Evolutionary conservation across 768 basidiomycete genomes (phyloP).

Genomic region (Lentinula boryana): DNA sequence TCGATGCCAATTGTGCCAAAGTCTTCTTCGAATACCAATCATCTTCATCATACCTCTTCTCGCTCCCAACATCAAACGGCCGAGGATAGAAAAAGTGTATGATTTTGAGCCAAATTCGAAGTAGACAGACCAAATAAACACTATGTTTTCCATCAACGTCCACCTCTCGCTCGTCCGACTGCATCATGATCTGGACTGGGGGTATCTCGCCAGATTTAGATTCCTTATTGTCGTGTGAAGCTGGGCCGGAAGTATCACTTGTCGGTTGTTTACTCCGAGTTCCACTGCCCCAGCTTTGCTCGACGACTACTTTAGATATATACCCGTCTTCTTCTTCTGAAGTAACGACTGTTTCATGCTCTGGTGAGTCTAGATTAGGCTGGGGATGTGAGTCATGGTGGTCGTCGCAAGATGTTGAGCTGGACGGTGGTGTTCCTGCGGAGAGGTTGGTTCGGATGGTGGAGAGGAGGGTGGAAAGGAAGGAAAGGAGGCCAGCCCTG

Average conservation of each 20-base stretch:
- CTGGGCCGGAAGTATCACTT: slow-evolving; percentile 22
- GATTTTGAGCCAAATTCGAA: slow-evolving; percentile 10
- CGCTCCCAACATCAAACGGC: slow-evolving; percentile 10
- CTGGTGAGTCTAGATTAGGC: neutral
- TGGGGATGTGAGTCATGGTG: neutral
- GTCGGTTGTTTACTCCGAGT: slow-evolving; percentile 21
- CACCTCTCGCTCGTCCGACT: slow-evolving; percentile 1
- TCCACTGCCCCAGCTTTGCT: slow-evolving; percentile 44
- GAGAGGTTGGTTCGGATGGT: slow-evolving; percentile 7
- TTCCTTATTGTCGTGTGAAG: slow-evolving; percentile 10
- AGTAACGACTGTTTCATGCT: neutral
- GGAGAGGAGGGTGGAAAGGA: neutral
- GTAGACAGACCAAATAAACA: neutral
- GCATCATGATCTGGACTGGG: slow-evolving; percentile 8
- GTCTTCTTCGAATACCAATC: slow-evolving; percentile 13
- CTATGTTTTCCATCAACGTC: neutral
- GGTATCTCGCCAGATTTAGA: slow-evolving; percentile 6
- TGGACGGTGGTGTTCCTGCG: slow-evolving; percentile 8
- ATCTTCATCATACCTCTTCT: slow-evolving; percentile 14
- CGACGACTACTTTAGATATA: slow-evolving; percentile 56
- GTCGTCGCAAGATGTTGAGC: neutral
- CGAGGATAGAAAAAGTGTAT: slow-evolving; percentile 13
- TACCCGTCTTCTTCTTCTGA: slow-evolving; percentile 19
- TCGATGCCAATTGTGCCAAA: slow-evolving; percentile 13
- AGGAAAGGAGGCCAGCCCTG: neutral